phyloP scores from a whole-genome alignment of 2,329 filamentous ascomycete species.

The Hypoxylon sp. region DNA sequence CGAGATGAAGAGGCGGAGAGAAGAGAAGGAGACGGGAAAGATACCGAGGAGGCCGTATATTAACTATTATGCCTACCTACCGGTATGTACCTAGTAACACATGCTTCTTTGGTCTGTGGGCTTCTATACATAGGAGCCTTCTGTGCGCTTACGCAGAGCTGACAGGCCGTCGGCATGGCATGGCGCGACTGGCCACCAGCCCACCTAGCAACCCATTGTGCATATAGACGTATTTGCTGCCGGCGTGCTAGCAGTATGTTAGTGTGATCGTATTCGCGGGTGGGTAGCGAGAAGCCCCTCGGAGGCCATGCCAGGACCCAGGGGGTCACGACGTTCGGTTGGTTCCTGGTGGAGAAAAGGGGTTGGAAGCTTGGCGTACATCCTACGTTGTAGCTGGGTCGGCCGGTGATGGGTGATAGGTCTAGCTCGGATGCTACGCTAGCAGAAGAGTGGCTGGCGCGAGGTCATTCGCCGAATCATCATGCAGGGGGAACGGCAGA shows the following conservation, averaged over 20 bases:
- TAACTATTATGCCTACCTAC: no score
- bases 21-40: background rate
- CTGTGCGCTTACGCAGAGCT: background rate
- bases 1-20: conserved; percentile 18
- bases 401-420: conserved; percentile 22
- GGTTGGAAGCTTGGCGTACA: conserved; percentile 16
- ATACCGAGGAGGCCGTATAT: conserved; percentile 28
- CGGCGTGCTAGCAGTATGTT: no score
- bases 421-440: conserved; percentile 11
- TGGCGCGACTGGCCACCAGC: conserved; percentile 9
- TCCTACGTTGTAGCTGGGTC: conserved; percentile 12
- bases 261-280: background rate
- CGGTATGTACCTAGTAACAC: no score
- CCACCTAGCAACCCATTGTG: conserved; percentile 18
- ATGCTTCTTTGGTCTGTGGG: conserved; percentile 16
- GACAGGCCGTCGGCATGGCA: background rate
- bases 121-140: background rate
- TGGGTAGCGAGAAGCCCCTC: background rate
- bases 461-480: conserved; percentile 24
- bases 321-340: conserved; percentile 4
- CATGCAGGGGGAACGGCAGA: conserved; percentile 32
- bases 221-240: no score
- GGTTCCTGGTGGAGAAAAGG: conserved; percentile 21
- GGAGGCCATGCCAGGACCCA: background rate
- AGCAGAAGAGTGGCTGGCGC: conserved; percentile 23